Evolutionary conservation across 768 basidiomycete species (phyloP), one percentile per base, ranked within the genome.

Genomic region (Phylloporus rhodoxanthus): DNA sequence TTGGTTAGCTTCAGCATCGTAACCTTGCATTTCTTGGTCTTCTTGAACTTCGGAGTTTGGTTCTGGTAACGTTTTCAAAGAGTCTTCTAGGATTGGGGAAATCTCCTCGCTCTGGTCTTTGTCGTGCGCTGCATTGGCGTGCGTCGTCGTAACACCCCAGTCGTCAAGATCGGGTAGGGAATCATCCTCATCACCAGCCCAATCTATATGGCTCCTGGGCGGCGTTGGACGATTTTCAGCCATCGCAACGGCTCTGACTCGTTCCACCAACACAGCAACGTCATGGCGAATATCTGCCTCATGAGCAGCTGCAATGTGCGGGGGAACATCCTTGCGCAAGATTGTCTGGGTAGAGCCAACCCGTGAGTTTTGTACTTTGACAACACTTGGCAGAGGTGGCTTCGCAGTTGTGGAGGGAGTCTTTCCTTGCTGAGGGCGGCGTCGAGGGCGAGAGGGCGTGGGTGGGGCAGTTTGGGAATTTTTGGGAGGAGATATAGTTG

Each of bases 171-270:
- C 87, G 5, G 90, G 89, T 2, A 92, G 71, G 53, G 78, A 82
- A 52, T 80, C 78, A 54, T 91, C 88, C 49, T 92, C 89, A 56
- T 91, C 87, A 30, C 84, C 85, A 36, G 90, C 90, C 90, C 90
- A 92, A 66, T 91, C 88, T 50, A 91, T 85, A 55, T 91, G 87
- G 50, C 81, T 86, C 29, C 82, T 84, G 13, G 85, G 85, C 1
- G 85, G 85, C 14, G 77, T 70, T 11, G 86, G 82, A 38, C 85
- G 71, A 58, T 80, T 73, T 45, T 79, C 73, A 28, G 74, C 81
- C 80, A 88, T 86, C 8, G 85, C 85, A 7, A 81, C 79, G 8
- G 85, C 81, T 42, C 86, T 72, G 10, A 87, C 82, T 45, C 80
- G 84, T 61, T 90, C 85, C 13, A 89, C 87, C 10, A 88, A 72